Base-by-base conservation (phyloP, 495 filamentous ascomycete genomes). In the Aspergillus kassunensis region DNA sequence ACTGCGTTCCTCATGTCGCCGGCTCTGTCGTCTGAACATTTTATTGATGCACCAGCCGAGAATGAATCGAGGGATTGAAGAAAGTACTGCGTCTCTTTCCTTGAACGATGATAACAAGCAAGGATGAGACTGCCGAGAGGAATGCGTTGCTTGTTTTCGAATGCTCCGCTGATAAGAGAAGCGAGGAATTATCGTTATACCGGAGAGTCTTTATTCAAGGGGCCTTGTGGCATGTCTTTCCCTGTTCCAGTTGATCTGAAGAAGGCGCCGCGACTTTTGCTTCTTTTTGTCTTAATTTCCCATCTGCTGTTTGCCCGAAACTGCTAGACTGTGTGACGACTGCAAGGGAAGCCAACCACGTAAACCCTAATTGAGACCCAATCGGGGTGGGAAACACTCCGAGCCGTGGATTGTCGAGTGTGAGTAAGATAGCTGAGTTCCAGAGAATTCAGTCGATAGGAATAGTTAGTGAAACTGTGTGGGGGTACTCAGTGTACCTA, bases 11-110 rank as follows among this genome's bases (percentile, higher is more conserved):
- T 58, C 61, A 46, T 63, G 63, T 53, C 66, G 61, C 31, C 67
- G 67, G 55, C 60, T 52, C 62, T 67, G 67, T 46, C 61, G 63
- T 64, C 65, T 64, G 54, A 71, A 69, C 71, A 73, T 73, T 46
- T 51, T 70, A 64, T 51, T 39, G 54, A 8, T 20, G 25, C 9
- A 16, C 24, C 30, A 46, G 10, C 16, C 9, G 11, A 13, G 16
- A 9, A 24, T 6, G 11, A 8, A 19, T 23, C 13, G 9, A 4
- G 16, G 27, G 16, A 19, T 34, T 13, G 41, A 45, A 44, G 12
- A 12, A 44, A 44, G 16, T 44, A 30, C 12, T 20, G 23, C n/a
- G n/a, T 30, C 34, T 48, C 47, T 50, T n/a, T 49, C 18, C 37
- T 44, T 39, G 47, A 46, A 18, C 4, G 30, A 33, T 11, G 30